Percentiles rank a stretch among this genome's conserved stretches.
Evolutionary conservation across 2,329 filamentous ascomycete genomes (phyloP).

Genomic region (Cladosporium sp.): DNA sequence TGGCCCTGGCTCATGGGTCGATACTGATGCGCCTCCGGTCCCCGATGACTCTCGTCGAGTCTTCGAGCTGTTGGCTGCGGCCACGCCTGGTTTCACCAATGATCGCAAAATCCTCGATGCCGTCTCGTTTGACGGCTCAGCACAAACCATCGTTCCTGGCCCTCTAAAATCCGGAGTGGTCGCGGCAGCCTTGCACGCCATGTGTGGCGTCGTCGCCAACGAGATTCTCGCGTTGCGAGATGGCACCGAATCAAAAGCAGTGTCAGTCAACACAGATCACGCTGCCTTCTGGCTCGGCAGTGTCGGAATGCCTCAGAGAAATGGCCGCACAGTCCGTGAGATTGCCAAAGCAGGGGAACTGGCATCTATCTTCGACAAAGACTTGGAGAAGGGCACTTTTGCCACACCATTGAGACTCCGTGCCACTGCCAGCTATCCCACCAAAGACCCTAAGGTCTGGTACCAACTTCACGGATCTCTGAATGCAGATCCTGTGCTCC

Average conservation of each 20-base stretch:
- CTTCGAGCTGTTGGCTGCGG: conserved; percentile 35
- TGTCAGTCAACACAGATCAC: conserved; percentile 48
- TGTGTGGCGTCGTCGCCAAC: conserved; percentile 40
- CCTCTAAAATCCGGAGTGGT: conserved; percentile 43
- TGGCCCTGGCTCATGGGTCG: conserved; percentile 40
- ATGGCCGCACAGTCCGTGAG: conserved; percentile 33
- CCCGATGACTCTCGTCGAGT: conserved; percentile 36
- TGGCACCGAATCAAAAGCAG: conserved; percentile 19
- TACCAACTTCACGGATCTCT: conserved; percentile 52
- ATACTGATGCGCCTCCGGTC: conserved; percentile 35
- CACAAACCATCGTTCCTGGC: conserved; percentile 39
- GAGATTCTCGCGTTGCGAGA: conserved; percentile 34
- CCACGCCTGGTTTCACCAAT: conserved; percentile 40
- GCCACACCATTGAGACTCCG: conserved; percentile 37
- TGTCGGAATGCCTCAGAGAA: conserved; percentile 36
- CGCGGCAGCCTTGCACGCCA: conserved; percentile 41
- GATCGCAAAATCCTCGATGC: conserved; percentile 30
- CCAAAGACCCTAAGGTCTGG: conserved; percentile 42
- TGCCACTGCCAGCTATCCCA: conserved; percentile 47
- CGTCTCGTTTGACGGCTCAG: conserved; percentile 39
- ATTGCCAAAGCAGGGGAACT: conserved; percentile 30
- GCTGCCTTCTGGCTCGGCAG: conserved; percentile 40
- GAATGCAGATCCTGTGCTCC: conserved; percentile 40
- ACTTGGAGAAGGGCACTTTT: conserved; percentile 39
- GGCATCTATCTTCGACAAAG: conserved; percentile 27